Conservation (phyloP, 352 stramenopile genomes). For the Halophytophthora polymorphica region DNA sequence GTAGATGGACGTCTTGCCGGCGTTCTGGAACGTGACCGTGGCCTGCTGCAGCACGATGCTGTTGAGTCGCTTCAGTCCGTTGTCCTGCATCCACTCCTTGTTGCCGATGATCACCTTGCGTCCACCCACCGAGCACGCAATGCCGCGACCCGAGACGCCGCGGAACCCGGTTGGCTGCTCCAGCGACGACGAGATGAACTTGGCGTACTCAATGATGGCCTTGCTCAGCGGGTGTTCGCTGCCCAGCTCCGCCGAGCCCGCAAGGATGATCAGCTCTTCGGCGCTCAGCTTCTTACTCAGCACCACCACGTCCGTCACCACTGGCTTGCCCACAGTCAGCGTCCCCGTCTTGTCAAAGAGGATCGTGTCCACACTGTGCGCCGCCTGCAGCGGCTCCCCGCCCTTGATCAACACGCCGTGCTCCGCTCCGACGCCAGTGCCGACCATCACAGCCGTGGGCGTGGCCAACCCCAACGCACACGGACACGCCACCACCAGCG, state of each 20-base stretch:
- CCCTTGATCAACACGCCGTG: slow-evolving; percentile 99
- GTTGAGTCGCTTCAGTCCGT: slow-evolving; percentile 60
- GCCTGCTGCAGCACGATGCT: slow-evolving; percentile 77
- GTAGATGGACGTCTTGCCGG: slow-evolving; percentile 94
- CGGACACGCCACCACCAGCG: slow-evolving; percentile 98
- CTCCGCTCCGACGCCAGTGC: slow-evolving; percentile 95
- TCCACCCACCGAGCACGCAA: slow-evolving; percentile 68
- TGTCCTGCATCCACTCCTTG: slow-evolving; percentile 85
- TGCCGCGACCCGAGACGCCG: slow-evolving; percentile 87
- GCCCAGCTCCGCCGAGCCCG: slow-evolving; percentile 90
- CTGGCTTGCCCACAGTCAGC: slow-evolving; percentile 91
- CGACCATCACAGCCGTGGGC: slow-evolving; percentile 98
- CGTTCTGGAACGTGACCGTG: slow-evolving; percentile 78
- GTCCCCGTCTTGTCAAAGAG: slow-evolving; percentile 99
- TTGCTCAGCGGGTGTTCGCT: slow-evolving; percentile 95
- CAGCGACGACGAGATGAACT: slow-evolving; percentile 75
- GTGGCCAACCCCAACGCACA: slow-evolving; percentile 98
- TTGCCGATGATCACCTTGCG: slow-evolving; percentile 92
- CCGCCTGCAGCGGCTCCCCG: slow-evolving; percentile 90
- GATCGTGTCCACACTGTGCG: slow-evolving; percentile 92
- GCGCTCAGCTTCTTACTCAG: slow-evolving; percentile 75
- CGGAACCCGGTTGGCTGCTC: slow-evolving; percentile 78
- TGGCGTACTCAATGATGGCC: slow-evolving; percentile 91
- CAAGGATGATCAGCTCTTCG: slow-evolving; percentile 81
- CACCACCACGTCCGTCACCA: slow-evolving; percentile 85